Evolutionary conservation across 148 eudicot genomes (phyloP).

Genomic region (Beta vulgaris): DNA sequence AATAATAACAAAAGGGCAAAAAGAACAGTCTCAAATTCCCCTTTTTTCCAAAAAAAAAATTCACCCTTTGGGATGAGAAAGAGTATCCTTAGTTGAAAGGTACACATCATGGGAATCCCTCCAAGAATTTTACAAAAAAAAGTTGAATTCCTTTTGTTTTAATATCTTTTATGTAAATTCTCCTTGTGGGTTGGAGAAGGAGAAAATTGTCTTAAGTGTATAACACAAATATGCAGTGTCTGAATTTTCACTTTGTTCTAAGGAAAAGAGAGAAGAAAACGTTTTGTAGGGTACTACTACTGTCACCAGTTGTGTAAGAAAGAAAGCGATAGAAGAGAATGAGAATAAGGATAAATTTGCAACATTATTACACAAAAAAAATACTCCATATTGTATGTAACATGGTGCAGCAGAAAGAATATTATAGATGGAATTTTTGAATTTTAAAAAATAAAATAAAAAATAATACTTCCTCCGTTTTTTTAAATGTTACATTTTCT

Average conservation of each 20-base stretch:
- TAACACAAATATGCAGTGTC: constrained; percentile 36
- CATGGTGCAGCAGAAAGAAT: too few species aligned
- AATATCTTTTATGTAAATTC: not conserved
- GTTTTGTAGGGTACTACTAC: constrained; percentile 50
- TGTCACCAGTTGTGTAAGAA: constrained; percentile 33
- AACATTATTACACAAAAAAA: not conserved
- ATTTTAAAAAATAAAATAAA: too few species aligned
- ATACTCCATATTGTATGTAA: too few species aligned
- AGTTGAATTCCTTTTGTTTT: not conserved
- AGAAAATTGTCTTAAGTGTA: constrained; percentile 6
- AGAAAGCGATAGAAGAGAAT: constrained; percentile 68
- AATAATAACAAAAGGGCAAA: constrained; percentile 26
- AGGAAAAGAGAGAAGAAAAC: constrained; percentile 34
- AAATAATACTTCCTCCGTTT: too few species aligned
- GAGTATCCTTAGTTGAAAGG: constrained; percentile 41
- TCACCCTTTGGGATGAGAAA: constrained; percentile 16
- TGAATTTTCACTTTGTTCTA: constrained; percentile 46
- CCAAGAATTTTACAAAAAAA: constrained; percentile 3
- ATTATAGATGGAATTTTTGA: too few species aligned
- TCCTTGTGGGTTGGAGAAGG: not conserved
- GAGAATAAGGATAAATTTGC: constrained; percentile 29
- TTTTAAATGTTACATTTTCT: too few species aligned
- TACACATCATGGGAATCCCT: constrained; percentile 44
- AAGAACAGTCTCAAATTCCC: constrained; percentile 19
- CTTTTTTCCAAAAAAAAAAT: not conserved